Evolutionary conservation across 257 asterid genomes (phyloP), one percentile per base, ranked within the genome.

Genomic region (Plantago ovata): DNA sequence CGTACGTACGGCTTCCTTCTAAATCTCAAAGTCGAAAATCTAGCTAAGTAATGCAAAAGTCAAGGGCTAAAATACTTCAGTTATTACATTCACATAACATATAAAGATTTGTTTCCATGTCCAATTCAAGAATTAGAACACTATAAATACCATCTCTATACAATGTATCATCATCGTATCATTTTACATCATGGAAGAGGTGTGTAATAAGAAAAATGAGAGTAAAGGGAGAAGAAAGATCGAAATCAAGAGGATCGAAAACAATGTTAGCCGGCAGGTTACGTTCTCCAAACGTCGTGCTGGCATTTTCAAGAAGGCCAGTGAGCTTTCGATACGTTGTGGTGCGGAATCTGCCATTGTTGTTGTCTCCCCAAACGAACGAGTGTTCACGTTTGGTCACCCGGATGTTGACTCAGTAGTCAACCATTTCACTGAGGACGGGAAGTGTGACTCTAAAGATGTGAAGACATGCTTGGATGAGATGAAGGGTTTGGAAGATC

Each of bases 261-360:
- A 40, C 39, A 41, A 58, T n/a, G 32, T n/a, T 4, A 42, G 51
- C 19, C 38, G 62, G 20, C 62, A 56, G 9, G 62, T 56, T 1
- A 56, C 62, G 16, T 56, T 56, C 47, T 56, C 62, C 1, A 56
- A 56, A 56, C 62, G 62, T 19, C 49, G 40, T 12, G 19, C 39
- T 7, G 21, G 52, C 1, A 9, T 58, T 20, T 58, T 58, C 50
- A 42, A 41, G 39, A 58, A 58, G 14, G 63, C 51, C n/a, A 20
- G 63, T 13, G 63, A 42, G 63, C 38, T 41, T 1, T 41, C 52
- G 1, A 14, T 58, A 20, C 39, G 40, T 22, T 58, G 63, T 11
- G 63, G 63, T 21, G 63, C 20, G 10, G 51, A 58, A 41, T 21
- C 40, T 5, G 63, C 63, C 40, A 6, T 42, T 8, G 38, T 58